Evolutionary conservation across 306 rosid genomes (phyloP).

Genomic region (Fagus crenata): DNA sequence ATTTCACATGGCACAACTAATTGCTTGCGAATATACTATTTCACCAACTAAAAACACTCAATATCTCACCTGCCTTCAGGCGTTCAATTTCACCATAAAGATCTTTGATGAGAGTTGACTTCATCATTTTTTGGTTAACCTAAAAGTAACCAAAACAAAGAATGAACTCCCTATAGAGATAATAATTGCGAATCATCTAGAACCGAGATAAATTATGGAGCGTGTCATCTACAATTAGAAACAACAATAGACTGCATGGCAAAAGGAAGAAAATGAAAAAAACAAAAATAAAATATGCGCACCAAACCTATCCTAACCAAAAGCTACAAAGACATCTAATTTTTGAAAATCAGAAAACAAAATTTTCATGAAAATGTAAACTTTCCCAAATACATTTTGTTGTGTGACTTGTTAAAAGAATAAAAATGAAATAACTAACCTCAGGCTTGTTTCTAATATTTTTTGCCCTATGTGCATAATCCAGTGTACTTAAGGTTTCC

Average conservation of each 20-base stretch:
- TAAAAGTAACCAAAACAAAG: constrained; percentile 18
- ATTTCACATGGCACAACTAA: neutral
- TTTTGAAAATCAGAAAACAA: neutral
- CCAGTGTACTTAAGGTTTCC: constrained; percentile 92
- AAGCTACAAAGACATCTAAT: neutral
- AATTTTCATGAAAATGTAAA: neutral
- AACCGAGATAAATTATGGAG: neutral
- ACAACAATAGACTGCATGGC: neutral
- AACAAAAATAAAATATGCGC: neutral
- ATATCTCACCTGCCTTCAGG: constrained; percentile 71
- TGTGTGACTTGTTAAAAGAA: neutral
- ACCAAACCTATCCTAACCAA: neutral
- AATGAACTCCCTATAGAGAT: neutral
- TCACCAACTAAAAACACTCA: constrained; percentile 9
- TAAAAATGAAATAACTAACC: constrained; percentile 46
- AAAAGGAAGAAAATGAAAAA: neutral
- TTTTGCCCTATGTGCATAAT: constrained; percentile 96
- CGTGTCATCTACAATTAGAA: neutral
- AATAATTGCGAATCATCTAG: neutral
- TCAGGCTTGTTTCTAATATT: constrained; percentile 90
- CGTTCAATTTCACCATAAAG: constrained; percentile 98
- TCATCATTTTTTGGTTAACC: constrained; percentile 99
- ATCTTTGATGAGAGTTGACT: constrained; percentile 92
- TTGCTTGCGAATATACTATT: neutral
- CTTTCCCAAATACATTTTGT: neutral